Evolutionary conservation across 2,329 filamentous ascomycete species (phyloP), one percentile per base, ranked within the genome.

Genomic region (Calonectria crousiana): DNA sequence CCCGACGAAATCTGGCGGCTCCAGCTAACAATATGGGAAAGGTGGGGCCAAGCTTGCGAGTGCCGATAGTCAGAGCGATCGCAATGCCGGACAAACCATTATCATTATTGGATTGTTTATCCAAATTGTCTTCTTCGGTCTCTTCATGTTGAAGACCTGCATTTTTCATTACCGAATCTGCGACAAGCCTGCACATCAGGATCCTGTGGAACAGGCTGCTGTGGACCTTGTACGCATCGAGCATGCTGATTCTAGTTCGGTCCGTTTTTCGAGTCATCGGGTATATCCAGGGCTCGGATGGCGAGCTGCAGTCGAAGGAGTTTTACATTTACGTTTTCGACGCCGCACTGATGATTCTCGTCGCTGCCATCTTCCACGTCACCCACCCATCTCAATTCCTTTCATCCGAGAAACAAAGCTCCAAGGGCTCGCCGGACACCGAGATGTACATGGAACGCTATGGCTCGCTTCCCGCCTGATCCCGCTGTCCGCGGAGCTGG

Each of bases 41-140:
- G 67, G 71, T 38, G 72, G 72, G 18, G 67, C 41, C 8, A 67
- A 34, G 14, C 60, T 71, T 41, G 32, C 67, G n/a, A 53, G n/a
- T n/a, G 72, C 64, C 5, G 34, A 66, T 8, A 49, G 52, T 1
- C 9, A 64, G 28, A 32, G 36, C 9, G 36, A 67, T 16, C 18
- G 67, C 8, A 44, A 75, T 20, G 76, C 79, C 1, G 88, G 87
- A 44, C 80, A 88, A 67, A 84, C 85, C 5, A 81, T 91, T 52
- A 87, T 91, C 18, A 81, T 91, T 14, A 86, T 76, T 4, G 90
- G 90, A 4, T 81, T 92, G 1, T 81, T 87, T 11, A 78, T 91
- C 3, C 90, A 92, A 76, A 84, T 92, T 16, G 38, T 89, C 14
- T 86, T 88, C 67, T 91, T 92, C 69, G 83, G 84, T 3, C 81